Base-by-base conservation (phyloP, 1,139 yeast species). In the Chernovozyma sophiae-reginae region DNA sequence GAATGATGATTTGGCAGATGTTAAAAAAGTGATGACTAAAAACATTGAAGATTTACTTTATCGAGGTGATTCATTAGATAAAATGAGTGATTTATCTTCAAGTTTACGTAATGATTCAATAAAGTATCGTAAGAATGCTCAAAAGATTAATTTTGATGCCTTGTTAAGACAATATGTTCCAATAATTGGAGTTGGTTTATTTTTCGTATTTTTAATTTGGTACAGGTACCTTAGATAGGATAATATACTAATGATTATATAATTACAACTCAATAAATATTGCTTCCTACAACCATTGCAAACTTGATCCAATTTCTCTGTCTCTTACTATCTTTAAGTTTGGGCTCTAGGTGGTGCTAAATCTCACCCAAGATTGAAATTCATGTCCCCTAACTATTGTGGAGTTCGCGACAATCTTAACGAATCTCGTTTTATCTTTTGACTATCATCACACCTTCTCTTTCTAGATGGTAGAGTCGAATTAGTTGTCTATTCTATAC, bases 11-110 rank as follows among this genome's bases (percentile, higher is more conserved):
- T 70, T 92, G 48, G 89, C 86, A 36, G 98, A 94, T 51, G 98
- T 94, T 34, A 89, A 92, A 49, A 80, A 86, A 49, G 95, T 92
- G 41, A 86, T 92, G 96, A 87, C 96, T 41, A 90, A 90, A 52
- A 92, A 92, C 59, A 92, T 92, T 41, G 97, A 92, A 57, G 98
- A 92, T 58, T 68, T 92, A 51, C 71, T 92, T 33, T 90, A 92
- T 61, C 75, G 99, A 53, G 99, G 99, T 11, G 97, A 92, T 55
- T 83, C 92, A 12, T 74, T 92, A 49, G 97, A 92, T 60, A 81
- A 79, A 46, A 86, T 92, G 95, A 81, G 89, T 44, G 97, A 92
- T 56, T 72, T 92, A 55, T 86, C 96, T 25, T 78, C 84, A 16
- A 76, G 82, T 35, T 73, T 92, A 58, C 79, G 87, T 51, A 78